Conservation (phyloP, 352 stramenopile species). For the Phytophthora citrophthora region DNA sequence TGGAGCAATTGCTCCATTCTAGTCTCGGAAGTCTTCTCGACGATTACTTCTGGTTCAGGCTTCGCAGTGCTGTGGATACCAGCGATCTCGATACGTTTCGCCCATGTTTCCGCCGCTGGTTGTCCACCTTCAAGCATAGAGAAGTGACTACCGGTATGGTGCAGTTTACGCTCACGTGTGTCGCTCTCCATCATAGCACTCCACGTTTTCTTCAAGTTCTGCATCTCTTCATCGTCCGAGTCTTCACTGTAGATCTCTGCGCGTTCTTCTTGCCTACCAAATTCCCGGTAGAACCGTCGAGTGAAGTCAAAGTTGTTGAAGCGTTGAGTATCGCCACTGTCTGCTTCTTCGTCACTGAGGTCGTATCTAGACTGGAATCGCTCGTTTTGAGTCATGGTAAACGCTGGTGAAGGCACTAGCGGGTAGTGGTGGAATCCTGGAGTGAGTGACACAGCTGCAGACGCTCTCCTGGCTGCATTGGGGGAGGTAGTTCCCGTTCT, state of each 20-base stretch:
- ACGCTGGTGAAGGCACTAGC: conserved; percentile 32
- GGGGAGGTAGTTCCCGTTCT: conserved; percentile 16
- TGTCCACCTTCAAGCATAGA: conserved; percentile 38
- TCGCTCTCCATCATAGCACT: conserved; percentile 63
- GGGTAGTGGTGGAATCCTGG: conserved; percentile 33
- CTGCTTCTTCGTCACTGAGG: conserved; percentile 24
- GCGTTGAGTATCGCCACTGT: conserved; percentile 20
- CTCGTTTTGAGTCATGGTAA: conserved; percentile 33
- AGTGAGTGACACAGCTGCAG: conserved; percentile 33
- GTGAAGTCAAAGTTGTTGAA: conserved; percentile 46
- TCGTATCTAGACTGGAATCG: conserved; percentile 20
- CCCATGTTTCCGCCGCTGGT: conserved; percentile 43
- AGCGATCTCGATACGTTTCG: conserved; percentile 66
- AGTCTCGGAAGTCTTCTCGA: conserved; percentile 12
- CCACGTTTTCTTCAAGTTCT: conserved; percentile 60
- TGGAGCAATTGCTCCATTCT: conserved; percentile 15
- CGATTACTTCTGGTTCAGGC: conserved; percentile 1
- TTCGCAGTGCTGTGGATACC: conserved; percentile 34
- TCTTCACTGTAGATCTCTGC: conserved; percentile 31
- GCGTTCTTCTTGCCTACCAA: conserved; percentile 30
- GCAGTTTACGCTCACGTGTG: conserved; percentile 44
- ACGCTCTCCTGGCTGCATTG: conserved; percentile 26
- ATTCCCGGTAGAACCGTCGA: conserved; percentile 44
- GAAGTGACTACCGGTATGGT: conserved; percentile 52
- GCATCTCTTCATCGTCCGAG: conserved; percentile 58